Evolutionary conservation across 106 monocot genomes (phyloP), one percentile per base, ranked within the genome.

Genomic region (Narthecium ossifragum): DNA sequence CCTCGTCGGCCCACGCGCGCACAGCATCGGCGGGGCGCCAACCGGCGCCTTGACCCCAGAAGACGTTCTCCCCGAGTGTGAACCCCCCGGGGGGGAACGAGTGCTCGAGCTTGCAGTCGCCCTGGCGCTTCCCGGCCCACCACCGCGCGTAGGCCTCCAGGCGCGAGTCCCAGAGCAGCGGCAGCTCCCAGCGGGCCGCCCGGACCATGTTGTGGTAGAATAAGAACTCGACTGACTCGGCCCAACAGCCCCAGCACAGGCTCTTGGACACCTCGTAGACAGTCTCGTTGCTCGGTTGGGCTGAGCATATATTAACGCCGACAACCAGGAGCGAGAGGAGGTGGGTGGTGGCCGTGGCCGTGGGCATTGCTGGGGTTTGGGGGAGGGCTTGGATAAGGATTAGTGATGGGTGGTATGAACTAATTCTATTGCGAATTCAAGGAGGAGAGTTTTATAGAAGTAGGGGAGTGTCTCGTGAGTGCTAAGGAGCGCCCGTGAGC

Each of bases 1-100:
- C 54, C 63, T 83, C 74, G 5, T 32, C 68, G 1, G 62, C 64
- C 83, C 74, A 83, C 0, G 63, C 59, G 2, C 11, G 21, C 37
- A 65, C 71, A 0, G 76, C 82, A 43, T 68, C 68, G 8, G 9
- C 29, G 0, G 75, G 74, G 2, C 23, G 27, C 79, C 75, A 75
- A 8, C 18, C 45, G 24, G 47, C 25, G 2, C 77, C 81, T 0
- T 31, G 15, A n/a, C 81, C 81, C 67, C 73, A 73, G 63, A 65
- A 86, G 3, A 86, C 40, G 68, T 86, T 86, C 70, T 86, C 81
- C 12, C 81, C 85, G 9, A 75, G 72, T 20, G 26, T 27, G 79
- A 78, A 83, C 43, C 62, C 66, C 13, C 66, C 78, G 27, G 65
- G 61, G 17, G 79, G 84, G 55, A 84, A 84, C 23, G 78, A 79